Percentiles rank a stretch among this genome's conserved stretches.
phyloP scores from a whole-genome alignment of 352 stramenopile genomes.

The Phytophthora sp. region DNA sequence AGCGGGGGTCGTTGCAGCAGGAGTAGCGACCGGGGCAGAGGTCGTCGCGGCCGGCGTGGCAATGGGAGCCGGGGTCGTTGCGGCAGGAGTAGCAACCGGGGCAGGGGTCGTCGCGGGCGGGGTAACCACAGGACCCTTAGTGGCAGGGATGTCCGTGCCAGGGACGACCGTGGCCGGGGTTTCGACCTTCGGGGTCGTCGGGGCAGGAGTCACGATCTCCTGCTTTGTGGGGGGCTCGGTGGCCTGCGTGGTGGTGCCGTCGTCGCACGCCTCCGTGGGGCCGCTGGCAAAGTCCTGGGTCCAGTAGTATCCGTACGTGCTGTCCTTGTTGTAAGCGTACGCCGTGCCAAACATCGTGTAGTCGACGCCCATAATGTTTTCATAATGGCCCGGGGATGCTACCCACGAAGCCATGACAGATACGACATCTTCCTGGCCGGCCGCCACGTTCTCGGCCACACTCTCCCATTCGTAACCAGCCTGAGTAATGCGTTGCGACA shows the following conservation, averaged over 20 bases:
- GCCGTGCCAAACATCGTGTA: conserved; percentile 45
- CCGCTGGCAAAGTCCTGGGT: conserved; percentile 52
- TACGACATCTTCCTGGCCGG: conserved; percentile 29
- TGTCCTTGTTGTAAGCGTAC: conserved; percentile 26
- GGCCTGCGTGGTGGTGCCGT: no score
- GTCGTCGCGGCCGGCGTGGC: conserved; percentile 6
- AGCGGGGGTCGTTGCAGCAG: conserved; percentile 1
- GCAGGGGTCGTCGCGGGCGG: conserved; percentile 6
- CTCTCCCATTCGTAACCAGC: conserved; percentile 47
- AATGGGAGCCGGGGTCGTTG: conserved; percentile 3
- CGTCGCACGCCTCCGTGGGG: conserved; percentile 33
- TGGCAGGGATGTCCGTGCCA: neutral
- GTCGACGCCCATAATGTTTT: conserved; percentile 28
- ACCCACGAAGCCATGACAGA: conserved; percentile 41
- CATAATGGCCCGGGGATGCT: conserved; percentile 21
- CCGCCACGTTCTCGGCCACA: conserved; percentile 37
- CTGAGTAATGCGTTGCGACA: conserved; percentile 35
- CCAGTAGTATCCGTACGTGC: conserved; percentile 48
- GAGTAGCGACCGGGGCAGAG: neutral
- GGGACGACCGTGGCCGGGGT: conserved; percentile 9
- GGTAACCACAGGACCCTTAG: conserved; percentile 15
- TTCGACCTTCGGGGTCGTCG: neutral
- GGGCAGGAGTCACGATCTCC: neutral
- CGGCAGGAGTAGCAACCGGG: conserved; percentile 1
- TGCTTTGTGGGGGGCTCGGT: neutral